These are phyloP conservation scores for Aspergillus cristatus DNA, from an alignment of 495 filamentous ascomycete genomes.

Conservation along the genomic window DNA sequence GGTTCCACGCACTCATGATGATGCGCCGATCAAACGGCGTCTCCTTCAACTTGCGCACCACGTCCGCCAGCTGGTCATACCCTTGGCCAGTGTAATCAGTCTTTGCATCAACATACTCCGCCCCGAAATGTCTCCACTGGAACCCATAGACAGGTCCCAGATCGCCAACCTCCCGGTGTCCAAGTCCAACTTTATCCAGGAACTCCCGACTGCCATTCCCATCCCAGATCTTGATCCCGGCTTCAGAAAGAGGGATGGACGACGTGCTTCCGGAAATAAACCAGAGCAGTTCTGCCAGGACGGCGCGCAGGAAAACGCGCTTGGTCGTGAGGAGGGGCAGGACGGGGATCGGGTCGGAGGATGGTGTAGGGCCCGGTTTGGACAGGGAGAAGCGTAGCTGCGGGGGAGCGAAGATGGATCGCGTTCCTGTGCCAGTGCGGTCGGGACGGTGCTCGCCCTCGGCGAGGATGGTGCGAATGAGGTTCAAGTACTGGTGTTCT, in stretches of 20 bases:
- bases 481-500: conserved; percentile 67
- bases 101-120: conserved; percentile 67
- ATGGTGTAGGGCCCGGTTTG: conserved; percentile 33
- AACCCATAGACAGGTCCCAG: conserved; percentile 96
- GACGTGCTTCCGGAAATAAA: conserved; percentile 82
- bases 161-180: conserved; percentile 73
- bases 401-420: conserved; percentile 76
- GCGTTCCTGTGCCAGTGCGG: conserved; percentile 86
- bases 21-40: conserved; percentile 84
- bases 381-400: conserved; percentile 82
- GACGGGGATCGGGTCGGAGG: conserved; percentile 39
- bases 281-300: conserved; percentile 93
- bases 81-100: conserved; percentile 83
- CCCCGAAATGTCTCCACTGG: conserved; percentile 98
- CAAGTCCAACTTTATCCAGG: conserved; percentile 75
- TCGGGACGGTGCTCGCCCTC: conserved; percentile 76
- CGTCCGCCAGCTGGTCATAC: conserved; percentile 81
- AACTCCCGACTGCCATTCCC: conserved; percentile 85
- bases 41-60: conserved; percentile 69
- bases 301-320: conserved; percentile 85
- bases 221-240: conserved; percentile 95
- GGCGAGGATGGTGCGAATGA: conserved; percentile 66
- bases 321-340: conserved; percentile 94
- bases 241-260: conserved; percentile 57
- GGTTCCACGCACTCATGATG: conserved; percentile 90